Conservation (phyloP, 2,329 filamentous ascomycete species). For the Chaetoscypha palmicola region DNA sequence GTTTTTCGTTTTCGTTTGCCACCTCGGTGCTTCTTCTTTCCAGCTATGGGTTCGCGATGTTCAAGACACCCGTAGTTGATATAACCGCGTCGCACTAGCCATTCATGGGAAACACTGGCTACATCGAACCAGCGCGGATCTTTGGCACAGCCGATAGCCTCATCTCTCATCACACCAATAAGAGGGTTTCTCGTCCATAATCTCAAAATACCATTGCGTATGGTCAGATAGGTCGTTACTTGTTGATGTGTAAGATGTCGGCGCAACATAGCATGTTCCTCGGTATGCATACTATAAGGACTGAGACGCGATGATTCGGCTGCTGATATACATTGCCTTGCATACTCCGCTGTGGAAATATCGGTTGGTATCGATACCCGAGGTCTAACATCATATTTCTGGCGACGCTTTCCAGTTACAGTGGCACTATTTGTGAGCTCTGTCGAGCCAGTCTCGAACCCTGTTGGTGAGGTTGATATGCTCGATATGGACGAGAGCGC, state of each 20-base stretch:
- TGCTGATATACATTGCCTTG: conserved; percentile 82
- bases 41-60: conserved; percentile 38
- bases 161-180: conserved; percentile 70
- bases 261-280: conserved; percentile 75
- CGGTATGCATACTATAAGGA: conserved; percentile 77
- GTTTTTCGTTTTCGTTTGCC: conserved; percentile 54
- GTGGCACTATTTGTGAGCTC: conserved; percentile 19
- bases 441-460: conserved; percentile 36
- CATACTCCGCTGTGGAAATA: conserved; percentile 69
- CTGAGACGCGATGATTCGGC: conserved; percentile 85
- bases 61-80: conserved; percentile 95
- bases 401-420: conserved; percentile 30
- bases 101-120: conserved; percentile 83
- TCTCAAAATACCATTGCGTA: conserved; percentile 86
- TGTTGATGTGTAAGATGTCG: conserved; percentile 80
- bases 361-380: conserved; percentile 78
- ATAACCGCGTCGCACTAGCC: conserved; percentile 83
- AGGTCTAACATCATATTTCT: conserved; percentile 55
- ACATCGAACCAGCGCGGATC: conserved; percentile 84
- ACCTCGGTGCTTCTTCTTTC: conserved; percentile 31
- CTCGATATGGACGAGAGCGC: conserved; percentile 49
- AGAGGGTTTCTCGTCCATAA: conserved; percentile 85
- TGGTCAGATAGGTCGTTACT: conserved; percentile 92
- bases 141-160: conserved; percentile 84
- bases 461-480: conserved; percentile 56